phyloP scores from a whole-genome alignment of 2,329 filamentous ascomycete species.

The Cephalotrichum gorgonifer region DNA sequence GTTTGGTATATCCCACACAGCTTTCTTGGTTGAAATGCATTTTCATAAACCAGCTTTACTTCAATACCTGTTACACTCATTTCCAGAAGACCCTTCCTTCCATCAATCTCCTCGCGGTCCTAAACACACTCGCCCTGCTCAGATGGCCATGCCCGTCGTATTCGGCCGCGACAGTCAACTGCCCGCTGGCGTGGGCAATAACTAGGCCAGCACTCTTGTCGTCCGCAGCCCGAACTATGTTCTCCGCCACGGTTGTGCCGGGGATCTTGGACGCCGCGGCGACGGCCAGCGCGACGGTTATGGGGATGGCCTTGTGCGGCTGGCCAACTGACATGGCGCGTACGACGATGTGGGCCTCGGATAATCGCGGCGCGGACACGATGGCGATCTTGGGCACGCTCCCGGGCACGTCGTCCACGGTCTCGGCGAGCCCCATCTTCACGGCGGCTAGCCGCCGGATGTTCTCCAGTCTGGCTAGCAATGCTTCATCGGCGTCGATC shows the following conservation, averaged over 20 bases:
- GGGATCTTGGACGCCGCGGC: constrained; percentile 36
- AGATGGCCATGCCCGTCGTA: constrained; percentile 24
- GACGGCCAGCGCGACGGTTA: constrained; percentile 42
- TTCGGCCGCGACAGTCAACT: constrained; percentile 27
- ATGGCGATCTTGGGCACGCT: constrained; percentile 56
- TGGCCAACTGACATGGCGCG: constrained; percentile 44
- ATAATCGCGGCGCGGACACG: constrained; percentile 31
- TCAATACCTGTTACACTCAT: background rate
- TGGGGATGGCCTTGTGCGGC: constrained; percentile 44
- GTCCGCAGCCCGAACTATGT: constrained; percentile 14
- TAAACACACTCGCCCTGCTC: constrained; percentile 28
- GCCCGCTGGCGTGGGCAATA: constrained; percentile 35
- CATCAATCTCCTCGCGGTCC: constrained; percentile 36
- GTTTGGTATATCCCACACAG: too few species aligned
- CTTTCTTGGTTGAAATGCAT: too few species aligned
- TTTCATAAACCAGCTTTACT: too few species aligned
- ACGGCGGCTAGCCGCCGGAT: constrained; percentile 48
- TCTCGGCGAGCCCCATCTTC: constrained; percentile 47
- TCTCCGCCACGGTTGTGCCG: constrained; percentile 25
- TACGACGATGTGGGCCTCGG: constrained; percentile 19
- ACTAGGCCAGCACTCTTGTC: constrained; percentile 17
- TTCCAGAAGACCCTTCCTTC: constrained; percentile 27
- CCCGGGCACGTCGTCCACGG: constrained; percentile 27
- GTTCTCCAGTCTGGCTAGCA: constrained; percentile 37
- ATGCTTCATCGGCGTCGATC: constrained; percentile 32